phyloP scores from a whole-genome alignment of 148 eudicot genomes.

The Rhododendron simsii region DNA sequence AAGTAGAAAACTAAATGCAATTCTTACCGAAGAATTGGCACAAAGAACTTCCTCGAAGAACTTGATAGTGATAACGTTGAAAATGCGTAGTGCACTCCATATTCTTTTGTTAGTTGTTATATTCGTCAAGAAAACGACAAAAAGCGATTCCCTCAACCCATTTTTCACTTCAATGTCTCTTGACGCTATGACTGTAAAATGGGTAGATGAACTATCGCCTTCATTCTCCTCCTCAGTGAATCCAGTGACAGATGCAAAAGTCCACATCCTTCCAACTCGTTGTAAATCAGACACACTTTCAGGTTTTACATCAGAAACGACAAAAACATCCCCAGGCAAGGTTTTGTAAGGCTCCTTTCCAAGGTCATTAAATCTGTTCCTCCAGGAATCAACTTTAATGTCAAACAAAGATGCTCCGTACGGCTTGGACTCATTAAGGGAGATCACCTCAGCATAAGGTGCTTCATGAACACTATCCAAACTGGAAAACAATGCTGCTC shows the following conservation, averaged over 20 bases:
- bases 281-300: constrained; percentile 37
- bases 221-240: constrained; percentile 27
- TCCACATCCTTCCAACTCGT: constrained; percentile 37
- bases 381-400: constrained; percentile 53
- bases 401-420: constrained; percentile 15
- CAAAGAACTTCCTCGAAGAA: constrained; percentile 36
- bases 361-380: constrained; percentile 39
- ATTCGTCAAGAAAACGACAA: constrained; percentile 50
- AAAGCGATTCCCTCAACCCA: constrained; percentile 25
- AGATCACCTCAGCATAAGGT: constrained; percentile 55
- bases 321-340: constrained; percentile 64
- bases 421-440: constrained; percentile 9
- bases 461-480: constrained; percentile 47
- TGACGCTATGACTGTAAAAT: constrained; percentile 33
- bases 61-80: constrained; percentile 13
- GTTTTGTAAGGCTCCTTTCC: constrained; percentile 55
- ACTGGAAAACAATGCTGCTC: constrained; percentile 46
- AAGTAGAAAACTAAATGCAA: neutral
- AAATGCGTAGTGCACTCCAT: constrained; percentile 51
- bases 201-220: constrained; percentile 21
- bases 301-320: constrained; percentile 45
- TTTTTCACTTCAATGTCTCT: constrained; percentile 21
- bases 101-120: constrained; percentile 45
- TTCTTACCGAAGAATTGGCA: constrained; percentile 27
- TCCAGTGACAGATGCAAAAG: constrained; percentile 33